Percentiles rank a stretch among this genome's conserved stretches.
These are phyloP conservation scores for Galerina sulciceps DNA, from an alignment of 768 basidiomycete species.

Conservation along the genomic window DNA sequence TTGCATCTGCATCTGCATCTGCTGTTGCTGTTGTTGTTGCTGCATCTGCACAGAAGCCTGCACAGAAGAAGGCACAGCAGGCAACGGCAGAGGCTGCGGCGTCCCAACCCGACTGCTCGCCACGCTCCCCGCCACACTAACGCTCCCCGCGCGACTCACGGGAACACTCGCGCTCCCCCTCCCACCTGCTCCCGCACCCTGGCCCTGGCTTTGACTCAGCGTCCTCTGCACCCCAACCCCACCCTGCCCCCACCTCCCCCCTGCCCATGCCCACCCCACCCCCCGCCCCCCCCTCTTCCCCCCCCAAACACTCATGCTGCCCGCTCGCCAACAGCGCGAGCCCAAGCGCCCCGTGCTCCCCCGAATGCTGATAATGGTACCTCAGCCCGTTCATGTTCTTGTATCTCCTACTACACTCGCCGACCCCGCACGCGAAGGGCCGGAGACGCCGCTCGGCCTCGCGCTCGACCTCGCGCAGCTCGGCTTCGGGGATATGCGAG, in stretches of 20 bases:
- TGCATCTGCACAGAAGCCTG: background rate
- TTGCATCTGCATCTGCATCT: background rate
- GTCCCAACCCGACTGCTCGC: constrained; percentile 38
- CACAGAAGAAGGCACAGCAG: background rate
- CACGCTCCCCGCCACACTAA: constrained; percentile 22
- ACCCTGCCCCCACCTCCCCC: background rate
- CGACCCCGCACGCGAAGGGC: constrained; percentile 90
- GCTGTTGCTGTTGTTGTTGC: background rate
- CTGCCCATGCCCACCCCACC: background rate
- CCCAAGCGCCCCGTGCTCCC: constrained; percentile 92
- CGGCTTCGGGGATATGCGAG: constrained; percentile 59
- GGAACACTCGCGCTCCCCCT: constrained; percentile 38
- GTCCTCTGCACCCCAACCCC: constrained; percentile 3
- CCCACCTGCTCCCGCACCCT: constrained; percentile 14
- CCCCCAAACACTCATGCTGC: constrained; percentile 50
- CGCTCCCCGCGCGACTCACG: constrained; percentile 37
- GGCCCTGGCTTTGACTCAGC: constrained; percentile 10
- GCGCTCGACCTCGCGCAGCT: constrained; percentile 73
- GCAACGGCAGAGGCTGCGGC: constrained; percentile 27
- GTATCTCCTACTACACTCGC: constrained; percentile 86
- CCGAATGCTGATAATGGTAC: constrained; percentile 97
- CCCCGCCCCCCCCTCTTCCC: constrained; percentile 19
- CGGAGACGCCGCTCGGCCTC: constrained; percentile 84
- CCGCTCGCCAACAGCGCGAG: constrained; percentile 82
- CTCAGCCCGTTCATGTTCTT: constrained; percentile 98